A percentile compares a stretch with the other conserved stretches of the same genome.
phyloP scores from a whole-genome alignment of 2,329 filamentous ascomycete genomes.

The Alternaria postmessia region DNA sequence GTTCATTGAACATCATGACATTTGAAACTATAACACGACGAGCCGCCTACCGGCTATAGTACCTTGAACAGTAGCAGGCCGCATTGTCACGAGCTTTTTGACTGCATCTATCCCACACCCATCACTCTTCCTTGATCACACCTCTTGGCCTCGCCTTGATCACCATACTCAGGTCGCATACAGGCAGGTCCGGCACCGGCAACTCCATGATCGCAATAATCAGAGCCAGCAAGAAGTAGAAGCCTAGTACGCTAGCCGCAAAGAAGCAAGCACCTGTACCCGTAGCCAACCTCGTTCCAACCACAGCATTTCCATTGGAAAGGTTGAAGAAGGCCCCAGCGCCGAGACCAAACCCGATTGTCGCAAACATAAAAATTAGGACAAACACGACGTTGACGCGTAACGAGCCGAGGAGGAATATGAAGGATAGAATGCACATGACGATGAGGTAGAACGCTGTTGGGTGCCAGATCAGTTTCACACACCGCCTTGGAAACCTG shows the following conservation, averaged over 20 bases:
- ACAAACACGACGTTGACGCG: slow-evolving; percentile 27
- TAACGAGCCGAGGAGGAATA: slow-evolving; percentile 26
- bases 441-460: slow-evolving; percentile 25
- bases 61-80: too few relatives aligned
- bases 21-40: too few relatives aligned
- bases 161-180: not conserved
- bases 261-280: slow-evolving; percentile 26
- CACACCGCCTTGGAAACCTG: not conserved
- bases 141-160: not conserved
- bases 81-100: not conserved
- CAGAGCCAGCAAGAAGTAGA: slow-evolving; percentile 22
- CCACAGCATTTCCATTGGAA: slow-evolving; percentile 9
- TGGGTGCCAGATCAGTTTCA: not conserved
- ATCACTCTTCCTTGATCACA: not conserved
- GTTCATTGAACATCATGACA: not conserved
- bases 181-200: slow-evolving; percentile 9
- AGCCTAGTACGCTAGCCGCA: slow-evolving; percentile 20
- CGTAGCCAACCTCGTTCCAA: slow-evolving; percentile 14
- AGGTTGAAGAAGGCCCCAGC: slow-evolving; percentile 27
- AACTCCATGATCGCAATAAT: slow-evolving; percentile 28
- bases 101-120: not conserved
- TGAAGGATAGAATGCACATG: slow-evolving; percentile 26
- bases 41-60: too few relatives aligned
- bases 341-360: slow-evolving; percentile 25
- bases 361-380: slow-evolving; percentile 23